Conservation (phyloP, 306 rosid species). For the Acacia crassicarpa region DNA sequence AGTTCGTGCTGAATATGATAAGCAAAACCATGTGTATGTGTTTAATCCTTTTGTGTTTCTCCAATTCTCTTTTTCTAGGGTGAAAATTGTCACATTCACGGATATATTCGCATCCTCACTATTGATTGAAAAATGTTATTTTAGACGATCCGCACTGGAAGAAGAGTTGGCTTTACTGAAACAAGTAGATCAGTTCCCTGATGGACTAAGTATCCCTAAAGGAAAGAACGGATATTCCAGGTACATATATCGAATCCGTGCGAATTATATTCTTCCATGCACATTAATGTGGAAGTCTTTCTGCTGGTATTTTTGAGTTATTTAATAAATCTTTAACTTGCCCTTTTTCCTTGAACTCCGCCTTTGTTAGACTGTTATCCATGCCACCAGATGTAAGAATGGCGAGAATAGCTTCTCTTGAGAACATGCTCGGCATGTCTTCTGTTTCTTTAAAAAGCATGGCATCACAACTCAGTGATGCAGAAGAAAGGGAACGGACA, state of each 20-base stretch:
- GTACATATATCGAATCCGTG: conserved; percentile 24
- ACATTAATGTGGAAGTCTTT: conserved; percentile 16
- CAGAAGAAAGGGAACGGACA: conserved; percentile 66
- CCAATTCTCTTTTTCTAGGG: not conserved
- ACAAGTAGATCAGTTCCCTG: conserved; percentile 54
- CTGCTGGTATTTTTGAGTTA: conserved; percentile 24
- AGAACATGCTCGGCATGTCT: conserved; percentile 69
- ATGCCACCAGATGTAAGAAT: conserved; percentile 64
- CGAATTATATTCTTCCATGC: conserved; percentile 10
- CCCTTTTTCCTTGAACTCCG: conserved; percentile 11
- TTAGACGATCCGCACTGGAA: conserved; percentile 63
- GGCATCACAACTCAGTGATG: conserved; percentile 78
- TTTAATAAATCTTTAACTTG: conserved; percentile 17
- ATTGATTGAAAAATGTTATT: conserved; percentile 31
- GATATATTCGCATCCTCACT: conserved; percentile 9
- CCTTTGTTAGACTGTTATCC: conserved; percentile 56
- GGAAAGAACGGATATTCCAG: conserved; percentile 57
- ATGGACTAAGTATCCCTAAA: conserved; percentile 41
- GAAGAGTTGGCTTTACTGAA: conserved; percentile 64
- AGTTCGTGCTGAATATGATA: conserved; percentile 71
- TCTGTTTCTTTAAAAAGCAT: conserved; percentile 63
- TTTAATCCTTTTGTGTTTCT: conserved; percentile 2
- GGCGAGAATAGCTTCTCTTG: conserved; percentile 74
- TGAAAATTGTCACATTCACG: conserved; percentile 11
- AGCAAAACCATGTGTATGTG: conserved; percentile 73